Evolutionary conservation across 805 yeast genomes (phyloP), one percentile per base, ranked within the genome.

Genomic region (Monosporozyma yasuniensis): DNA sequence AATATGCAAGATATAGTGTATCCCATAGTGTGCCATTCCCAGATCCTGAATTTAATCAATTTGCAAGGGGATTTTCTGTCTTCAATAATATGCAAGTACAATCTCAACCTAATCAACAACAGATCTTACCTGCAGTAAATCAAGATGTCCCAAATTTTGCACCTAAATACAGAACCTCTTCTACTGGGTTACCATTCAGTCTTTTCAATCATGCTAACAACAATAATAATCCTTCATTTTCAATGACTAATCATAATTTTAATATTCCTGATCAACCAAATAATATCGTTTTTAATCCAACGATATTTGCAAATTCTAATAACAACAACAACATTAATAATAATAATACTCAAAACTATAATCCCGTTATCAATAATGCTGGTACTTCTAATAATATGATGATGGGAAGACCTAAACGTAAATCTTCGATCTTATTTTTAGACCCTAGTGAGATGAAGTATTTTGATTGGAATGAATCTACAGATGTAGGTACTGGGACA

Each of bases 31-130:
- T 47, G 19, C 47, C 39, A 35, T 16, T 22, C 14, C 47, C 47
- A 3, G 47, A 22, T 3, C 42, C 42, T 11, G 49, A 50, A 19
- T 35, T 44, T n/a, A 49, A 42, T 32, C 61, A 57, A 19, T 55
- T 63, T 18, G 61, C 62, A 5, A 56, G 68, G 46, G 67, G 69
- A 8, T 63, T 57, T 46, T 62, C 67, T 7, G 62, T 65, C 14
- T 61, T 65, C 9, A 64, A 64, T 51, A 27, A 37, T 62, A 56
- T 19, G 3, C n/a, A n/a, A n/a, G n/a, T n/a, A n/a, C 48, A 25
- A 23, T 23, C n/a, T 3, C 30, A 38, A 30, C 19, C 44, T 14
- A 19, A 14, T 38, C 25, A 38, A 11, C 42, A 32, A 19, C 42
- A 19, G 18, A 38, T 28, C 8, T 22, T 34, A 27, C 47, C 47